These are phyloP conservation scores for Kwoniella europaea DNA, from an alignment of 768 basidiomycete species.

Conservation along the genomic window DNA sequence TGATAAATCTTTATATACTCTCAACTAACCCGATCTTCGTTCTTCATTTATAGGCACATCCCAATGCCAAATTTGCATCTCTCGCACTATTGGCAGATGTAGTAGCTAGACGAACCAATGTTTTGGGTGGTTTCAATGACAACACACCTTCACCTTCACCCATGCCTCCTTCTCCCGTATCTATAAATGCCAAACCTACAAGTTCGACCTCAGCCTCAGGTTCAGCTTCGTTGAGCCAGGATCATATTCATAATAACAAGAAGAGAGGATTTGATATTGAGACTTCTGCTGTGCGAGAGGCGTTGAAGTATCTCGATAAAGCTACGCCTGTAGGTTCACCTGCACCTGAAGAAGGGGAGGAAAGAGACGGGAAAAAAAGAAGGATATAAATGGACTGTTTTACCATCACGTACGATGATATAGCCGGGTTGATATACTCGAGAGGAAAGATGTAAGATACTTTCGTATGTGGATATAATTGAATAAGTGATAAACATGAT, in stretches of 20 bases:
- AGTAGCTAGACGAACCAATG: constrained; percentile 51
- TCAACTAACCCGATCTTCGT: neutral
- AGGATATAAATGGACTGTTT: neutral
- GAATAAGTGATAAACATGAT: no score
- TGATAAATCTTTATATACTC: neutral
- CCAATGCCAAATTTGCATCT: constrained; percentile 51
- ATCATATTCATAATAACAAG: constrained; percentile 14
- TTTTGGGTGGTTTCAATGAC: constrained; percentile 21
- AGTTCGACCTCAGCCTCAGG: neutral
- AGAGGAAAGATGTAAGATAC: no score
- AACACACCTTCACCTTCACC: constrained; percentile 5
- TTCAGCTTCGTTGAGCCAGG: constrained; percentile 16
- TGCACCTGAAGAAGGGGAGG: constrained; percentile 21
- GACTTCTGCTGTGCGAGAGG: constrained; percentile 47
- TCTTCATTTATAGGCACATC: constrained; percentile 45
- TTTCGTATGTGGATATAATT: no score
- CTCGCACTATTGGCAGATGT: constrained; percentile 56
- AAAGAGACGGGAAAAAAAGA: constrained; percentile 19
- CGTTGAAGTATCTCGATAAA: constrained; percentile 49
- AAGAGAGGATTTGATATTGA: constrained; percentile 51
- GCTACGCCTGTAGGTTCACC: constrained; percentile 27
- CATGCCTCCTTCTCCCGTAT: constrained; percentile 6
- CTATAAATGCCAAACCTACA: constrained; percentile 1
- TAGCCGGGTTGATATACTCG: no score
- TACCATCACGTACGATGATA: no score